A percentile compares a stretch with the other conserved stretches of the same genome.
Evolutionary conservation across 2,329 filamentous ascomycete species (phyloP).

Genomic region (Botryotinia narcissicola): DNA sequence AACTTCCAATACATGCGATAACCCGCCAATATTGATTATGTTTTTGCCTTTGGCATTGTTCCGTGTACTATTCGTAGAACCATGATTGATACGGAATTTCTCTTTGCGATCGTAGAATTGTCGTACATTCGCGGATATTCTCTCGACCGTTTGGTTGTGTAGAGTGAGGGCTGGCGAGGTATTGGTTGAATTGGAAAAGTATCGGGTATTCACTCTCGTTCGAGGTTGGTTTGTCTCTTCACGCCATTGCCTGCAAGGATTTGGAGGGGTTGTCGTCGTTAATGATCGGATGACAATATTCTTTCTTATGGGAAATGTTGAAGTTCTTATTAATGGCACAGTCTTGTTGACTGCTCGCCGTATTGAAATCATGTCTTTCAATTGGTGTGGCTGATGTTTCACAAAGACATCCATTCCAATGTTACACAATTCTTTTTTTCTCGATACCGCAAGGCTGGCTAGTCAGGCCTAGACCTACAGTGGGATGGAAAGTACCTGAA

Average conservation of each 20-base stretch:
- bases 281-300: neutral
- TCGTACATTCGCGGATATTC: slow-evolving; percentile 46
- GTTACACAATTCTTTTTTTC: neutral
- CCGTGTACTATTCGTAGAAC: slow-evolving; percentile 54
- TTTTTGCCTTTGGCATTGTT: slow-evolving; percentile 41
- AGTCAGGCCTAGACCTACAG: neutral
- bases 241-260: neutral
- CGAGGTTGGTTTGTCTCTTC: neutral
- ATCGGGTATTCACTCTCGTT: neutral
- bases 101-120: slow-evolving; percentile 48
- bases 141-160: slow-evolving; percentile 45
- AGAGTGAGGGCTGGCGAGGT: slow-evolving; percentile 28
- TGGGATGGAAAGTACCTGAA: neutral
- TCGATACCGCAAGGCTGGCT: neutral
- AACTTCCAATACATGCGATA: slow-evolving; percentile 48
- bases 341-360: neutral
- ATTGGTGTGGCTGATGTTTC: slow-evolving; percentile 4
- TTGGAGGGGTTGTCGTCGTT: slow-evolving; percentile 3
- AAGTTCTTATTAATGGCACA: neutral
- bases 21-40: slow-evolving; percentile 48
- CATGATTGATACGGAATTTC: slow-evolving; percentile 56
- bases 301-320: neutral
- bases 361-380: slow-evolving; percentile 7
- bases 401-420: neutral
- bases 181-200: neutral